Base-by-base conservation (phyloP, 345 rosid genomes). In the Linum usitatissimum region DNA sequence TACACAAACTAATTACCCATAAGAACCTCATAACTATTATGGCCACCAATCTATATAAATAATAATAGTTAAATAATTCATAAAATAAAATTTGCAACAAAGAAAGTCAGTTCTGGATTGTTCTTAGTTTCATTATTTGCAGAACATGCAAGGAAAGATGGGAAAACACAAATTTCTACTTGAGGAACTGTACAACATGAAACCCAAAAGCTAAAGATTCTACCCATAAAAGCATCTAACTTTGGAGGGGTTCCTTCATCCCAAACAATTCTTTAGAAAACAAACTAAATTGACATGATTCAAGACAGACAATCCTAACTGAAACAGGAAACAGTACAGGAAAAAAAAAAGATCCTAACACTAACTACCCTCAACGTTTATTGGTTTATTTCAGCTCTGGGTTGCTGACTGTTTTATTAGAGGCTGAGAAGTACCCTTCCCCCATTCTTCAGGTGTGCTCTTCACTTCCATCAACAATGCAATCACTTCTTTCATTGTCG, bases 401-500 rank as follows among this genome's bases (percentile, higher is more conserved):
- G 73, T 78, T 17, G 88, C 80, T 31, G 96, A 75, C 73, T 86
- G 93, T 66, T 92, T 92, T 71, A 88, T 85, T 67, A 88, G 80
- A 65, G 98, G 95, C 66, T 88, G 95, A 30, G 93, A 85, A 49
- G 96, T 84, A 42, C 49, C 15, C 58, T 90, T 86, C 15, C 92
- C 96, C 91, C 93, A 86, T 59, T 89, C 96, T 57, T 92, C 96
- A 6, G 88, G 84, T 70, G 86, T 70, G 70, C 88, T 86, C 80
- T 92, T 92, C 71, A 92, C 96, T 70, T 92, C 96, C 86, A 72
- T 81, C 51, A 92, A 73, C 78, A 92, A 38, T 9, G 98, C 89
- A 63, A 92, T 90, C 57, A 92, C 98, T 75, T 92, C 96, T 78
- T 92, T 92, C 98, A 92, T 92, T 21, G 91, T 77, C 0, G 98